Conservation (phyloP, 345 rosid species). For the Carallia pectinifolia region DNA sequence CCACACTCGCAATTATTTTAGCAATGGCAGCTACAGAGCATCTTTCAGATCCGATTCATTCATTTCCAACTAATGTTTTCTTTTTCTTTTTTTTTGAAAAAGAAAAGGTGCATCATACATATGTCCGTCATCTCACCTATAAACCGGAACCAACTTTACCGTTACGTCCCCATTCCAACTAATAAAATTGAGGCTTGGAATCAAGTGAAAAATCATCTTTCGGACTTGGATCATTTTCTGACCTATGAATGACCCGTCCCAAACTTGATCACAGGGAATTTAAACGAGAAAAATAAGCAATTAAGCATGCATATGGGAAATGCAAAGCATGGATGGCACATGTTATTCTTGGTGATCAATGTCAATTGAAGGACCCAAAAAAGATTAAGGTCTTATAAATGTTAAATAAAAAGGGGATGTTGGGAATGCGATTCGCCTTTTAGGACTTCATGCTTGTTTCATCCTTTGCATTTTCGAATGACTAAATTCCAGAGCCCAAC, state of each 20-base stretch:
- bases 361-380: slow-evolving; percentile 22
- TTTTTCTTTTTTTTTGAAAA: too few species aligned
- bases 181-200: background rate
- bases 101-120: too few species aligned
- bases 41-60: background rate
- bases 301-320: background rate
- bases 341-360: slow-evolving; percentile 19
- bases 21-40: too few species aligned
- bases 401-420: background rate
- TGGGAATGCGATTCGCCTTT: slow-evolving; percentile 11
- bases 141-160: too few species aligned
- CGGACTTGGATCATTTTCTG: too few species aligned
- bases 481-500: background rate
- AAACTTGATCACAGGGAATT: background rate
- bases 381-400: background rate
- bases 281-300: too few species aligned
- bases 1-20: too few species aligned
- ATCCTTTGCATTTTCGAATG: slow-evolving; percentile 58
- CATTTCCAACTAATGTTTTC: background rate
- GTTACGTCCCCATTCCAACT: background rate
- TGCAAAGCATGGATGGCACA: background rate
- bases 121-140: too few species aligned
- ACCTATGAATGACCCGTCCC: background rate
- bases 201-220: background rate
- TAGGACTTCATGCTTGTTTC: slow-evolving; percentile 68